Base-by-base conservation (phyloP, 2,329 filamentous ascomycete genomes). In the Microdochium nivale region DNA sequence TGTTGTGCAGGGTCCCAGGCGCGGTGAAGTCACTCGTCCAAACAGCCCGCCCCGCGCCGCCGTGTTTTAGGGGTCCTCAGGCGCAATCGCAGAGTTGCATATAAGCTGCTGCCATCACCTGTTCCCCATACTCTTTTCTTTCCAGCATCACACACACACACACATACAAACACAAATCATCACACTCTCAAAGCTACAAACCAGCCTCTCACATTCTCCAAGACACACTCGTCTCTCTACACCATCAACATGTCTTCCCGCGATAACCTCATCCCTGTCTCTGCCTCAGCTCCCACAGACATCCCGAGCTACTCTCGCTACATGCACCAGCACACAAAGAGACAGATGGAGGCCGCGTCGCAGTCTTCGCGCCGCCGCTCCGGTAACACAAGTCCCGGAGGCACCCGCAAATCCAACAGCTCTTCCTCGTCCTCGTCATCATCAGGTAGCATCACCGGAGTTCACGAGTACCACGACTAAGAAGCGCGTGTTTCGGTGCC, bases 311-410 rank as follows among this genome's bases (percentile, higher is more conserved):
- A 86, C 59, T 70, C 81, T 14, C 75, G 75, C 54, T 78, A 73
- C 52, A 86, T 86, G 78, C 79, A 81, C 61, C 73, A 78, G 51
- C 80, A 86, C 68, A 86, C 82, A 55, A 83, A 81, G 71, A 72
- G 75, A 52, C 82, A 84, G 63, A 83, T 86, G 79, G 80, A 85
- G 55, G 71, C 72, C 8, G 73, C 74, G n/a, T 70, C 72, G 13
- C 70, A 73, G 3, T 71, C 73, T 11, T 71, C 76, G 1, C 62
- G 66, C 30, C 64, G 69, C 46, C 65, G 68, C 24, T 50, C 53
- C 11, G 33, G 46, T 11, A 58, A 55, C 5, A 52, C 53, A 3
- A 53, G 54, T 9, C 46, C 59, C 2, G 43, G 50, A 5, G 51
- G 52, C 2, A 30, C 59, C 1, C 54, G 55, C n/a, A 43, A 66